A percentile compares a stretch with the other conserved stretches of the same genome.
phyloP scores from a whole-genome alignment of 306 rosid genomes.

The Lagenaria siceraria region DNA sequence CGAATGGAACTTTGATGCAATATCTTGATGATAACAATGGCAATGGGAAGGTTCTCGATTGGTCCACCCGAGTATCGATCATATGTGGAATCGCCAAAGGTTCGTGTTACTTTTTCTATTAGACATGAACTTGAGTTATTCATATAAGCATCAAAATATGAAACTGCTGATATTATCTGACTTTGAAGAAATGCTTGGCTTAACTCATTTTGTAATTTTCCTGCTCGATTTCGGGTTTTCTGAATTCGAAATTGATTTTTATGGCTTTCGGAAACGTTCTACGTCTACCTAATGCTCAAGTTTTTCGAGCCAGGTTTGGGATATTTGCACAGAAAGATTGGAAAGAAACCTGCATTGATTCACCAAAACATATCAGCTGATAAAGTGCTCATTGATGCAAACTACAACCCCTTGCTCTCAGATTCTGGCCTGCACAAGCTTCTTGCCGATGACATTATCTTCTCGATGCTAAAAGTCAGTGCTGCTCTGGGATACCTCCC shows the following conservation, averaged over 20 bases:
- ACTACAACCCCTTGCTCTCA: slow-evolving; percentile 43
- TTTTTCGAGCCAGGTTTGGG: slow-evolving; percentile 41
- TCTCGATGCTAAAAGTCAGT: slow-evolving; percentile 62
- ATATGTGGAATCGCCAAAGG: slow-evolving; percentile 76
- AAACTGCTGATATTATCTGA: background rate
- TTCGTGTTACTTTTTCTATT: slow-evolving; percentile 10
- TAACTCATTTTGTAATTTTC: background rate
- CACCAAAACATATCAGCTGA: slow-evolving; percentile 77
- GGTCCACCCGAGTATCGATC: slow-evolving; percentile 74
- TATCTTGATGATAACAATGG: slow-evolving; percentile 44
- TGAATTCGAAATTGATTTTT: background rate
- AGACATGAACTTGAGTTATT: background rate
- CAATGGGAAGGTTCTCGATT: slow-evolving; percentile 36
- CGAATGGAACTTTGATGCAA: slow-evolving; percentile 47
- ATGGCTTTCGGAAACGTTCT: background rate
- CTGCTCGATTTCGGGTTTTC: background rate
- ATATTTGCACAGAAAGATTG: slow-evolving; percentile 43
- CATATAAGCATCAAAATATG: background rate
- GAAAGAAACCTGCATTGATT: slow-evolving; percentile 21
- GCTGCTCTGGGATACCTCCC: slow-evolving; percentile 87
- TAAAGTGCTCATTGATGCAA: slow-evolving; percentile 49
- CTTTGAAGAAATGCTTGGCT: background rate
- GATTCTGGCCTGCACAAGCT: slow-evolving; percentile 80
- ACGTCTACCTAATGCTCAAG: background rate
- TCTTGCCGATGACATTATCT: slow-evolving; percentile 70